Base-by-base conservation (phyloP, 306 rosid species). In the Cotoneaster glaucophyllus region DNA sequence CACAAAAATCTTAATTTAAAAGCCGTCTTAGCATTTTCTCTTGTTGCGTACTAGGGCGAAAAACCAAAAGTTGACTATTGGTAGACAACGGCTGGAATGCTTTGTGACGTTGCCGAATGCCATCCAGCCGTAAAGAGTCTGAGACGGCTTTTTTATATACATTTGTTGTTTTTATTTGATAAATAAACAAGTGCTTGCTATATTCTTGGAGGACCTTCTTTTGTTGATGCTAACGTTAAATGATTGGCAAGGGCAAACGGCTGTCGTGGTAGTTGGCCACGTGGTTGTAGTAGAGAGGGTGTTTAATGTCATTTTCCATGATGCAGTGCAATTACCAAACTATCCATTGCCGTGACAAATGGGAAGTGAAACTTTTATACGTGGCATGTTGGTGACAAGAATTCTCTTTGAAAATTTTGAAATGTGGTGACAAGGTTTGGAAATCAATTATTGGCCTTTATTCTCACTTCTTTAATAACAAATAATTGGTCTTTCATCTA, bases 311-410 rank as follows among this genome's bases (percentile, higher is more conserved):
- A 59, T 50, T 68, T 61, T 14, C 5, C 4, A 37, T 7, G 0
- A 9, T 11, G 2, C 2, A 2, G 2, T 1, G 17, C 31, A 34
- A 25, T 59, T 21, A 67, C 43, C 64, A 24, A 41, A 28, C 39
- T 74, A 72, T 41, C 65, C 80, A 37, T 69, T 78, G 75, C 70
- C 79, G 79, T 86, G 84, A 69, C 83, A 77, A 59, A 43, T 76
- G 77, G 69, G 32, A 70, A 43, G 73, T 29, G 32, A 41, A 41
- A 41, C 44, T 34, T 19, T 56, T 21, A 24, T 67, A 21, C 78
- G 80, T 76, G 89, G 91, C 79, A 28, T 0, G 24, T 37, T 11
- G 25, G 25, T 61, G 69, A 74, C 64, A 25, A 59, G 44, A 41
- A 41, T 41, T 41, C 12, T 8, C 12, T 41, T 37, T 37, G 41